phyloP scores from a whole-genome alignment of 75 land plant genomes.

The Pinus taeda region DNA sequence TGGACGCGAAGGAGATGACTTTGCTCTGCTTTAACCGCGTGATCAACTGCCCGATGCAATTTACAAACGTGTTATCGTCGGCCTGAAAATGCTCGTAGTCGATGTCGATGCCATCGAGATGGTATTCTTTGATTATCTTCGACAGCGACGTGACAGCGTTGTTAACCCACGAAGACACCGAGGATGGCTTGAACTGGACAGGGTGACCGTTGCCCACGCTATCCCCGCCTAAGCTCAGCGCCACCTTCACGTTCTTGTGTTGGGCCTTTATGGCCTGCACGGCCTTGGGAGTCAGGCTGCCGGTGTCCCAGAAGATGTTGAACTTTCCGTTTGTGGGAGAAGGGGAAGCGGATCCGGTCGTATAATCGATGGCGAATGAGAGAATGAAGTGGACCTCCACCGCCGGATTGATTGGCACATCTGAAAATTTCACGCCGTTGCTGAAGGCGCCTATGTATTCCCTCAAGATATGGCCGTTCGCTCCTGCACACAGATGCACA shows the following conservation, averaged over 20 bases:
- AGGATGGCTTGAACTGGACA: conserved; percentile 23
- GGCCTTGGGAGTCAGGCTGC: conserved; percentile 32
- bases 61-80: conserved; percentile 20
- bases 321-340: conserved; percentile 30
- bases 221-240: conserved; percentile 40
- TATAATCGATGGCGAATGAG: conserved; percentile 44
- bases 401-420: conserved; percentile 16
- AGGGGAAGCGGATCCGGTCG: background rate
- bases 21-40: conserved; percentile 21
- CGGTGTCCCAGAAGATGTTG: conserved; percentile 48
- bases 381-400: conserved; percentile 45
- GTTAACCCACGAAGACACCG: conserved; percentile 31
- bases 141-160: conserved; percentile 33
- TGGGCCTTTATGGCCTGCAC: conserved; percentile 22
- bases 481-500: background rate
- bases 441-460: conserved; percentile 40
- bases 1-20: conserved; percentile 28
- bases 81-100: conserved; percentile 48
- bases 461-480: conserved; percentile 3
- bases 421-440: conserved; percentile 20
- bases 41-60: conserved; percentile 35
- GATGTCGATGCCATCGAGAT: conserved; percentile 45
- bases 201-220: background rate
- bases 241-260: conserved; percentile 34
- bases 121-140: conserved; percentile 25